A percentile compares a stretch with the other conserved stretches of the same genome.
phyloP scores from a whole-genome alignment of 192 early-diverging fungal genomes.

The Backusella liffmaniae region DNA sequence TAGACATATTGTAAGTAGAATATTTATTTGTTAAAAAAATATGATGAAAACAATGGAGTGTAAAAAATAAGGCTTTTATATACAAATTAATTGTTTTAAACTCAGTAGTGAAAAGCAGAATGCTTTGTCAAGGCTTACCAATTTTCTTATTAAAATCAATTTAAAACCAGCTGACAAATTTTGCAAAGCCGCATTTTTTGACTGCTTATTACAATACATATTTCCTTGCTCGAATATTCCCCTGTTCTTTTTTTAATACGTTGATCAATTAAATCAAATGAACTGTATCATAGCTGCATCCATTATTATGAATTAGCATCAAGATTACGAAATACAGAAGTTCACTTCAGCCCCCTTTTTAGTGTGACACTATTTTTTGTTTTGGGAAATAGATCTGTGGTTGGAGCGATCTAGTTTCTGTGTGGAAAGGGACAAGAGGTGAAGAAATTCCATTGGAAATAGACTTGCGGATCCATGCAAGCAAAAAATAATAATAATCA shows the following conservation, averaged over 20 bases:
- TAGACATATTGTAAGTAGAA: background rate
- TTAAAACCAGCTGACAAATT: background rate
- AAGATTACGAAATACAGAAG: too few relatives aligned
- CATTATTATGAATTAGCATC: too few relatives aligned
- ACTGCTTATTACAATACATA: background rate
- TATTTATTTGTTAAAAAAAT: background rate
- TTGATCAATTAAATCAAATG: background rate
- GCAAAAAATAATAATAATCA: background rate
- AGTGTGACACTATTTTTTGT: background rate
- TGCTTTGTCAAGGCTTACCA: conserved; percentile 3
- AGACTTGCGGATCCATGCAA: background rate
- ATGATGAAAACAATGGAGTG: background rate
- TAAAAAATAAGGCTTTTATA: background rate
- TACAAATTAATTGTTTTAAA: background rate
- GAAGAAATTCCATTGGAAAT: background rate
- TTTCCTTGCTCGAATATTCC: background rate
- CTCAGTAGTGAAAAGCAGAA: background rate
- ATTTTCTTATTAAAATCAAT: background rate
- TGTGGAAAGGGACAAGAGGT: background rate
- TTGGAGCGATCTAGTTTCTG: background rate
- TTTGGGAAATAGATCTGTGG: background rate
- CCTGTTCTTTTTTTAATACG: background rate
- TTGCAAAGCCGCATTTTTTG: background rate
- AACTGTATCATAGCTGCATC: background rate
- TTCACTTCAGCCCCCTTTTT: too few relatives aligned